Conservation (phyloP, 257 asterid genomes). For the Solanum okadae region DNA sequence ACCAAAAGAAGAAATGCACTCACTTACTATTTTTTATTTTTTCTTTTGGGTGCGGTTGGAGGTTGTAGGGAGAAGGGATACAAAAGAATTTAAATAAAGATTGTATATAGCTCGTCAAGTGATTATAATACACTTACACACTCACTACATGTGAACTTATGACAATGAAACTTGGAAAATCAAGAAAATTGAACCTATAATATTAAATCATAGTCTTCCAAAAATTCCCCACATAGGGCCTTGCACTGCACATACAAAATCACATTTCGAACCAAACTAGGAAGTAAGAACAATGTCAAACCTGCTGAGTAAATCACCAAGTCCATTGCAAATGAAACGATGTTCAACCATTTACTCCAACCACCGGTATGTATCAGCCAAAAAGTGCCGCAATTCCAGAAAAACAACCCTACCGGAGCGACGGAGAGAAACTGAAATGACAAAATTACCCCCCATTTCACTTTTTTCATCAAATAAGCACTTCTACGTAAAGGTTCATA, state of each 20-base stretch:
- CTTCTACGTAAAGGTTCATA: background rate
- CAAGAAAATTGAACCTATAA: background rate
- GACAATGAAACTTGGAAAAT: background rate
- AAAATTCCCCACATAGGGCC: background rate
- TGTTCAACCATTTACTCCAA: background rate
- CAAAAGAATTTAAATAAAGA: too few relatives aligned
- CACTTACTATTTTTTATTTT: too few relatives aligned
- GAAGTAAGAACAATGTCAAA: background rate
- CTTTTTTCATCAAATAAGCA: background rate
- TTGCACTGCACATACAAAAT: background rate
- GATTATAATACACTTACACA: background rate
- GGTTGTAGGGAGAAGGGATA: too few relatives aligned
- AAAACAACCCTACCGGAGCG: background rate
- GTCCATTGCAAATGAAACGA: background rate
- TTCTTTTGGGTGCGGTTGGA: too few relatives aligned
- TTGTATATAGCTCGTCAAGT: too few relatives aligned
- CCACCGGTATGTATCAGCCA: background rate
- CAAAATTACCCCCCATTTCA: background rate
- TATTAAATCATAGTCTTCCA: background rate
- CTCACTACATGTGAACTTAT: background rate
- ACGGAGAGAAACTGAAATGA: background rate
- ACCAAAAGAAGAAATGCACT: background rate
- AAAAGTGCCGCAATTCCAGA: background rate
- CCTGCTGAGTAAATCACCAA: background rate
- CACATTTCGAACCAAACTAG: background rate